Evolutionary conservation across 176 grass and related monocot genomes (phyloP), one percentile per base, ranked within the genome.

Genomic region (Eragrostis curvula): DNA sequence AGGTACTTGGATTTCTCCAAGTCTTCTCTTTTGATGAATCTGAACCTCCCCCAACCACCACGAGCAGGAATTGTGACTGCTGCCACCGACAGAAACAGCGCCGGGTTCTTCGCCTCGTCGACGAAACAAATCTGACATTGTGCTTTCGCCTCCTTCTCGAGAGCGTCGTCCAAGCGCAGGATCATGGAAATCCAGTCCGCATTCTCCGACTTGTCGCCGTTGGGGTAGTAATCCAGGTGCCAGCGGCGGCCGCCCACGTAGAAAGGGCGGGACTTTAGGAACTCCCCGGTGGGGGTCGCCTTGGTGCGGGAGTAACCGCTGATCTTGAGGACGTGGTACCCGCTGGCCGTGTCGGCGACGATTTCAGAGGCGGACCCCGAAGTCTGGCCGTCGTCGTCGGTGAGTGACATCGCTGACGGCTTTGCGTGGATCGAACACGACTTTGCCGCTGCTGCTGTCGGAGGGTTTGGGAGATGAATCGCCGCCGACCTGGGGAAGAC

Each of bases 171-270:
- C 21, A 86, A 76, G 28, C 27, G 5, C 4, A 86, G 76, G 56
- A 52, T 52, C 20, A 86, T 20, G 45, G 75, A 80, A 18, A 87
- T 66, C 14, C 40, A 87, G 42, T 77, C 66, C 23, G 59, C 40
- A 15, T 36, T 57, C 41, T 40, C 68, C 0, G 14, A 11, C 9
- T 55, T 9, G 5, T 9, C 3, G 30, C 85, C 85, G 7, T 81
- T 87, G 28, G 85, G 85, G 57, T 29, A 66, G 69, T 81, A 87
- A 3, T 41, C 25, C 21, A 87, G 74, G 44, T 16, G 10, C 78
- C 85, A 87, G 20, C 45, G 18, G 20, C 82, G 49, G 16, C 85
- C 78, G 1, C 70, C 55, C 18, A 66, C 39, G 20, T 18, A 9
- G 42, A 86, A 86, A 7, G 8, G 53, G 3, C 42, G 64, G 3